phyloP scores from a whole-genome alignment of 805 yeast genomes.

The Monosporozyma unispora region DNA sequence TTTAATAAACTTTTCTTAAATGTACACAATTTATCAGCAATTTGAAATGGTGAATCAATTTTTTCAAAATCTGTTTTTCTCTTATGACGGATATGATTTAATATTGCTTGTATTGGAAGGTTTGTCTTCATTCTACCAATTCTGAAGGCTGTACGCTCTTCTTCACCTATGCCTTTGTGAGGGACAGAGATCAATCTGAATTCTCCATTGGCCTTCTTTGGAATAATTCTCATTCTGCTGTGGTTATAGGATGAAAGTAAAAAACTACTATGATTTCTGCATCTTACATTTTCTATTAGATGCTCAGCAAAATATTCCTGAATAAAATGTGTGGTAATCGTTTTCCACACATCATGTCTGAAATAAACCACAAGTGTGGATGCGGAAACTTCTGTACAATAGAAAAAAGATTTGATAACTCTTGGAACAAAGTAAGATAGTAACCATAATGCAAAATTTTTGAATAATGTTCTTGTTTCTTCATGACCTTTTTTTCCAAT shows the following conservation, averaged over 20 bases:
- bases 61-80: constrained; percentile 25
- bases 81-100: constrained; percentile 28
- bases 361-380: constrained; percentile 38
- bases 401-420: constrained; percentile 48
- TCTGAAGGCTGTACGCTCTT: constrained; percentile 29
- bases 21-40: constrained; percentile 31
- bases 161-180: constrained; percentile 27
- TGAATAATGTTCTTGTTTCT: not conserved
- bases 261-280: constrained; percentile 18
- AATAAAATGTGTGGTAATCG: constrained; percentile 35
- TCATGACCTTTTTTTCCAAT: not conserved
- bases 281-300: constrained; percentile 21
- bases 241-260: constrained; percentile 18
- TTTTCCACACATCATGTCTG: constrained; percentile 51
- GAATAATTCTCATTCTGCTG: constrained; percentile 45
- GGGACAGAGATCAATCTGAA: constrained; percentile 59
- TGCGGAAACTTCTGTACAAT: constrained; percentile 51
- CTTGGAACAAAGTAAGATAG: constrained; percentile 38
- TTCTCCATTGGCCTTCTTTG: constrained; percentile 42
- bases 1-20: constrained; percentile 30
- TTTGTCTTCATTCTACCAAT: constrained; percentile 33
- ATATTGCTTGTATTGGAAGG: constrained; percentile 36
- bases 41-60: constrained; percentile 37
- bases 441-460: constrained; percentile 46
- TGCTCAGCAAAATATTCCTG: constrained; percentile 34